A percentile compares a stretch with the other conserved stretches of the same genome.
These are phyloP conservation scores for Blastosporella zonata DNA, from an alignment of 1,284 basidiomycete genomes.

Conservation along the genomic window DNA sequence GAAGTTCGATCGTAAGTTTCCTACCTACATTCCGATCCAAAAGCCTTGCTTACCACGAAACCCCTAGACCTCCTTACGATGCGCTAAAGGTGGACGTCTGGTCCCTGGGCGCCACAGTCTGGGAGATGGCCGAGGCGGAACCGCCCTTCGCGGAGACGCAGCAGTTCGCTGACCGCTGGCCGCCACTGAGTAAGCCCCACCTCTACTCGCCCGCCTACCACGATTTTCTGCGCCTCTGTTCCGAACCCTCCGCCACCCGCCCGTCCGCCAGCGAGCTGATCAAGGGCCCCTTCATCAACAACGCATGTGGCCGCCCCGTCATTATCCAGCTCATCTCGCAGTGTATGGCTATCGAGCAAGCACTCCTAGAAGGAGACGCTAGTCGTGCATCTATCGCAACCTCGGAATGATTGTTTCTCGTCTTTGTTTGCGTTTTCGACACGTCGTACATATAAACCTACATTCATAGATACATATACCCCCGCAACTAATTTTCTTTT, in stretches of 20 bases:
- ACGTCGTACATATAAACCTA: constrained; percentile 4
- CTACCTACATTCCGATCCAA: too few species aligned
- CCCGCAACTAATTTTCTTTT: constrained; percentile 13
- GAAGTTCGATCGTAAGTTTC: constrained; percentile 59
- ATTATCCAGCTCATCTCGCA: constrained; percentile 63
- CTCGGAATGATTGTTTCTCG: constrained; percentile 19
- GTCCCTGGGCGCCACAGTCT: constrained; percentile 78
- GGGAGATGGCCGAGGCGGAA: constrained; percentile 73
- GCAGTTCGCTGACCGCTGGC: constrained; percentile 60
- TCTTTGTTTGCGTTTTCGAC: too few species aligned
- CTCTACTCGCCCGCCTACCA: constrained; percentile 68
- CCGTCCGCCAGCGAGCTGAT: constrained; percentile 58
- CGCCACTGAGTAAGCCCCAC: constrained; percentile 54
- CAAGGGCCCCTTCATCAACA: constrained; percentile 62
- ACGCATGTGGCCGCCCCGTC: constrained; percentile 63
- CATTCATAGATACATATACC: background rate
- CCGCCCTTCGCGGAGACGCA: constrained; percentile 69
- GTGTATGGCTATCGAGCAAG: constrained; percentile 65
- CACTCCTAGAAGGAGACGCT: constrained; percentile 34
- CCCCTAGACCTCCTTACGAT: constrained; percentile 60
- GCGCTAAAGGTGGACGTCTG: constrained; percentile 74
- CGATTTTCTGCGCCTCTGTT: constrained; percentile 69
- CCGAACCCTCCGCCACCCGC: constrained; percentile 52
- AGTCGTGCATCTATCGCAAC: constrained; percentile 13
- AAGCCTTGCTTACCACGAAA: too few species aligned